These are phyloP conservation scores for Emmonsiellopsis sp. DNA, from an alignment of 2,329 filamentous ascomycete genomes.

Conservation along the genomic window DNA sequence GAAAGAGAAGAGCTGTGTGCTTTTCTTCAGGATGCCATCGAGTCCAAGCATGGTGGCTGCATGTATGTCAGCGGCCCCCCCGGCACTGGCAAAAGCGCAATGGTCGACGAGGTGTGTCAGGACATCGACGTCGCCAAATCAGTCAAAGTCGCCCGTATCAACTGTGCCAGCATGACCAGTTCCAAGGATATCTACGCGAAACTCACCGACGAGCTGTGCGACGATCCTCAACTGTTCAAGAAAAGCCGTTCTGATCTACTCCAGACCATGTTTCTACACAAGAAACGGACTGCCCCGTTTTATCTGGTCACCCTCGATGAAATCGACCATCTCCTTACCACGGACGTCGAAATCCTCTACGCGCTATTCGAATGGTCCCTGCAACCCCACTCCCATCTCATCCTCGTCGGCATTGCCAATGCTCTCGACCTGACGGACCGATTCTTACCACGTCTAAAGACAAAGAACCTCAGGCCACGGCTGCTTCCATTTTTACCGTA, in stretches of 20 bases:
- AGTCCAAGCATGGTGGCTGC: slow-evolving; percentile 60
- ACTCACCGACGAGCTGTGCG: slow-evolving; percentile 61
- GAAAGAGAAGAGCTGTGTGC: slow-evolving; percentile 56
- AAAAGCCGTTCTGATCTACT: slow-evolving; percentile 60
- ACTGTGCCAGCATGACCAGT: slow-evolving; percentile 93
- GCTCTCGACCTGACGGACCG: slow-evolving; percentile 92
- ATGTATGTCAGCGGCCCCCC: slow-evolving; percentile 93
- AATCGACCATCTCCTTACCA: slow-evolving; percentile 83
- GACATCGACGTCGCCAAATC: slow-evolving; percentile 35
- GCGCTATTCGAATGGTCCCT: slow-evolving; percentile 96
- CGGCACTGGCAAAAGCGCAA: slow-evolving; percentile 92
- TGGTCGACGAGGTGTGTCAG: slow-evolving; percentile 71
- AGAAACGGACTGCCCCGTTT: slow-evolving; percentile 46
- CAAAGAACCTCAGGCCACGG: slow-evolving; percentile 81
- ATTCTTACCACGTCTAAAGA: slow-evolving; percentile 85
- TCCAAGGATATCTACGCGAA: slow-evolving; percentile 77
- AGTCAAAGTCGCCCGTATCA: slow-evolving; percentile 70
- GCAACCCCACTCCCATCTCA: slow-evolving; percentile 65
- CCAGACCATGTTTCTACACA: slow-evolving; percentile 61
- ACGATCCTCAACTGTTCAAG: slow-evolving; percentile 53
- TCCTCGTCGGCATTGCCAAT: slow-evolving; percentile 90
- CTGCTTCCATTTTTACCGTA: slow-evolving; percentile 91
- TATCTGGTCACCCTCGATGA: slow-evolving; percentile 89
- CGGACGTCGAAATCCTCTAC: slow-evolving; percentile 84
- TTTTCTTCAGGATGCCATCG: slow-evolving; percentile 60